A percentile compares a stretch with the other conserved stretches of the same genome.
Evolutionary conservation across 2,329 filamentous ascomycete genomes (phyloP).

Genomic region (Exophiala phaeomuriformis): DNA sequence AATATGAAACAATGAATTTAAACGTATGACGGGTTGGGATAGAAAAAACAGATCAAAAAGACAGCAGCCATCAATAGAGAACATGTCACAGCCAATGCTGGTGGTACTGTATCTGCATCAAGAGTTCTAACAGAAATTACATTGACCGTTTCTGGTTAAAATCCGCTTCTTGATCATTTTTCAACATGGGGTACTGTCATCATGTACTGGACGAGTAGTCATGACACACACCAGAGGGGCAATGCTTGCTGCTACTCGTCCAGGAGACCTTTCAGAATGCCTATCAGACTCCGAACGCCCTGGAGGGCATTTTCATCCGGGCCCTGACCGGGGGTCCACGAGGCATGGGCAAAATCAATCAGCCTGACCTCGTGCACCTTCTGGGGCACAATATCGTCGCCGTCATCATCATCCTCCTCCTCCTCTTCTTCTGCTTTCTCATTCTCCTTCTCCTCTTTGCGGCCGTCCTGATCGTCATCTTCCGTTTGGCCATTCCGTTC

Average conservation of each 20-base stretch:
- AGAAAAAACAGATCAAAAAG: not conserved
- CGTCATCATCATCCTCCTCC: conserved; percentile 46
- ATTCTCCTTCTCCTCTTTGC: not conserved
- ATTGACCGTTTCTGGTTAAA: too few relatives aligned
- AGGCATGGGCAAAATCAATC: conserved; percentile 94
- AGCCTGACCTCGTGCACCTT: conserved; percentile 74
- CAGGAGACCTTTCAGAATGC: conserved; percentile 57
- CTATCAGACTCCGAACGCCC: conserved; percentile 64
- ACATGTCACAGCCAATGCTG: too few relatives aligned
- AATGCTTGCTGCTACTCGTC: not conserved
- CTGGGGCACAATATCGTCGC: conserved; percentile 48
- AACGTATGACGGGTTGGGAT: not conserved
- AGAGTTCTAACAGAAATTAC: too few relatives aligned
- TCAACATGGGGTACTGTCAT: too few relatives aligned
- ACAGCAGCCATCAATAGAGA: too few relatives aligned
- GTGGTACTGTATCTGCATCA: too few relatives aligned
- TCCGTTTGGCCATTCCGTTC: conserved; percentile 24
- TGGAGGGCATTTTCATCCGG: conserved; percentile 75
- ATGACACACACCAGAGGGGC: not conserved
- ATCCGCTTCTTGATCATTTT: too few relatives aligned
- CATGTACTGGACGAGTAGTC: too few relatives aligned
- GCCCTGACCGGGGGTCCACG: conserved; percentile 71
- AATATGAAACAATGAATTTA: not conserved
- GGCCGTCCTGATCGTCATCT: conserved; percentile 6
- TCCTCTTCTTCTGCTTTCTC: conserved; percentile 32